Base-by-base conservation (phyloP, 345 rosid species). In the Lepidium africanum region DNA sequence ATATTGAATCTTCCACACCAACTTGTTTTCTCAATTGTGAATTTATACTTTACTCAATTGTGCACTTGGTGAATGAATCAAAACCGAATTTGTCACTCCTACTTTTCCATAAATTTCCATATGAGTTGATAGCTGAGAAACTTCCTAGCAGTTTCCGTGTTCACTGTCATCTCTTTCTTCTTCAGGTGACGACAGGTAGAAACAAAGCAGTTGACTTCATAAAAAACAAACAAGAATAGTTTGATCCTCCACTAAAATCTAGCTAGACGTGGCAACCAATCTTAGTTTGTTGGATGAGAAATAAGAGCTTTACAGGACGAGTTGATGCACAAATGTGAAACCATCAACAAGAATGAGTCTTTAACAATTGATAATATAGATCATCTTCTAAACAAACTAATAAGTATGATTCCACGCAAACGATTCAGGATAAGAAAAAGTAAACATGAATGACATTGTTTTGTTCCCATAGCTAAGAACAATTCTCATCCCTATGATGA, bases 91-190 rank as follows among this genome's bases (percentile, higher is more conserved):
- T 43, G 53, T 19, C 16, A 27, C 10, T 52, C 30, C 63, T 55
- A 46, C 76, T 63, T 72, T 57, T 65, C 76, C 46, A 57, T 59
- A 50, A 39, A 25, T 9, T 27, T 27, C 32, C 32, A 27, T 27
- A 5, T 27, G 30, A 12, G 10, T 45, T 8, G 42, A 36, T 47
- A 21, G n/a, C 6, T 3, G 2, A 1, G 76, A 63, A 65, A 66
- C 67, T 73, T 73, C 72, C 33, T 42, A 50, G 77, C 77, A 65
- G 11, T 65, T 73, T 73, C 77, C 61, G 33, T 5, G 49, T 40
- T 65, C 71, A 3, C 53, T 73, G 72, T 63, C 6, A 37, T 68
- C 33, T 35, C 56, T 53, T 25, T 66, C 9, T 47, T 17, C 36
- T 37, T 53, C 33, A 36, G 45, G 17, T 69, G 73, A 59, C 52